Evolutionary conservation across 495 filamentous ascomycete species (phyloP).

Genomic region (Tetracladium setigerum): DNA sequence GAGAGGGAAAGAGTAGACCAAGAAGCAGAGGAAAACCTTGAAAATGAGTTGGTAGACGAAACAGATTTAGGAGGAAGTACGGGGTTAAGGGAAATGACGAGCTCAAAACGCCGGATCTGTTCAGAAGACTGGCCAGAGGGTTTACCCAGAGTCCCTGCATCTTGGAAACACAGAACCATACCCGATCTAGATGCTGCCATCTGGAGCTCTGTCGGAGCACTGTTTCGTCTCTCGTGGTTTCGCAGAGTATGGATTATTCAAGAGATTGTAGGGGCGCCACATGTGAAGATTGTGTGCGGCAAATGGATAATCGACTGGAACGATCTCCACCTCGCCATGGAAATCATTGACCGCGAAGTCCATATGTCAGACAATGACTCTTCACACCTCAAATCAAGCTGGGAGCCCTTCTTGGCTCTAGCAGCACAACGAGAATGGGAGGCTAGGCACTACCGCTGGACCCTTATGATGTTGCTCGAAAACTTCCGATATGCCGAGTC

Average conservation of each 20-base stretch:
- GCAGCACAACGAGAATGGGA: neutral
- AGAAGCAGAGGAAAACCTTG: too few relatives aligned
- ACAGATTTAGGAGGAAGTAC: too few relatives aligned
- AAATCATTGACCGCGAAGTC: neutral
- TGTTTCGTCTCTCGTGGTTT: slow-evolving; percentile 12
- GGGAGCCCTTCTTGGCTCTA: neutral
- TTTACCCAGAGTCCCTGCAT: neutral
- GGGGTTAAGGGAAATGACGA: too few relatives aligned
- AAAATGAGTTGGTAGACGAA: neutral
- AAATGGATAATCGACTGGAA: slow-evolving; percentile 8
- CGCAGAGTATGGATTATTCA: slow-evolving; percentile 14
- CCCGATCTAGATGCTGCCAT: neutral
- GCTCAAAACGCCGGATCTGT: too few relatives aligned
- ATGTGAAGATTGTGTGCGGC: slow-evolving; percentile 13
- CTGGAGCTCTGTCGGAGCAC: neutral
- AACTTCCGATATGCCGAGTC: neutral
- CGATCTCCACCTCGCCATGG: neutral
- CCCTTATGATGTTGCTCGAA: neutral
- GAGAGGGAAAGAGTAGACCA: too few relatives aligned
- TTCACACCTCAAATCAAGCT: neutral
- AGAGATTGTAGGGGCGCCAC: slow-evolving; percentile 7
- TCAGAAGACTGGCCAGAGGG: neutral
- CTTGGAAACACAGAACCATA: neutral
- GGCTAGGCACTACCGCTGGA: neutral
- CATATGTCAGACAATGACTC: neutral